These are phyloP conservation scores for Ilyonectria destructans DNA, from an alignment of 2,329 filamentous ascomycete species.

Conservation along the genomic window DNA sequence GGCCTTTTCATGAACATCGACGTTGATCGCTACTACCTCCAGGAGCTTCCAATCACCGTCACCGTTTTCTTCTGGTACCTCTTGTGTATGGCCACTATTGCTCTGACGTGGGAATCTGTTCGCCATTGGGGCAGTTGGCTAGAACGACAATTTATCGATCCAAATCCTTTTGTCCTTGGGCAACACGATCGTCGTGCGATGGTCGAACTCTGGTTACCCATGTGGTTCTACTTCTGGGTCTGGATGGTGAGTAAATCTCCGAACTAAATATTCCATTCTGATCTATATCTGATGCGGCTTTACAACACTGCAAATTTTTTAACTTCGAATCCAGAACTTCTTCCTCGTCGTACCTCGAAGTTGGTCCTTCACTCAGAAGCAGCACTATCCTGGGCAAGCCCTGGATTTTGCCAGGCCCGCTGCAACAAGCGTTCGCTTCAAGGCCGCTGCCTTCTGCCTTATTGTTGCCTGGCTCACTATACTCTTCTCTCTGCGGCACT, in stretches of 20 bases:
- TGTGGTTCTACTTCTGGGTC: conserved; percentile 82
- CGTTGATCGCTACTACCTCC: conserved; percentile 82
- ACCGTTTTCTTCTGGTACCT: conserved; percentile 83
- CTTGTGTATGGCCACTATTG: conserved; percentile 76
- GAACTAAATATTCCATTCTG: not conserved
- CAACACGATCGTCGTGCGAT: conserved; percentile 73
- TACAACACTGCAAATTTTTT: not conserved
- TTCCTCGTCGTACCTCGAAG: conserved; percentile 81
- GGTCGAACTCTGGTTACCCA: conserved; percentile 78
- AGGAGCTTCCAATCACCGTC: conserved; percentile 79
- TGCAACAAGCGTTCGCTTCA: conserved; percentile 80
- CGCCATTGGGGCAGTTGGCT: conserved; percentile 87
- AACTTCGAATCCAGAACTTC: conserved; percentile 69
- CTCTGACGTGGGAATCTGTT: conserved; percentile 82
- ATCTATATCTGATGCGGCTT: not conserved
- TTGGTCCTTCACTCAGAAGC: conserved; percentile 77
- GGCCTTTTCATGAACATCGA: conserved; percentile 82
- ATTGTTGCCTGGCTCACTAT: conserved; percentile 74
- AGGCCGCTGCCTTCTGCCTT: conserved; percentile 75
- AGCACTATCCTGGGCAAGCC: conserved; percentile 75
- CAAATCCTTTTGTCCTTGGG: conserved; percentile 75
- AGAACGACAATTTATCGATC: conserved; percentile 81
- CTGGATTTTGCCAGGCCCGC: conserved; percentile 67
- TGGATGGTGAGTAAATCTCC: conserved; percentile 70
- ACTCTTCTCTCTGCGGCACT: conserved; percentile 76